A percentile compares a stretch with the other conserved stretches of the same genome.
Evolutionary conservation across 148 eudicot genomes (phyloP).

Genomic region (Heliamphora exappendiculata): DNA sequence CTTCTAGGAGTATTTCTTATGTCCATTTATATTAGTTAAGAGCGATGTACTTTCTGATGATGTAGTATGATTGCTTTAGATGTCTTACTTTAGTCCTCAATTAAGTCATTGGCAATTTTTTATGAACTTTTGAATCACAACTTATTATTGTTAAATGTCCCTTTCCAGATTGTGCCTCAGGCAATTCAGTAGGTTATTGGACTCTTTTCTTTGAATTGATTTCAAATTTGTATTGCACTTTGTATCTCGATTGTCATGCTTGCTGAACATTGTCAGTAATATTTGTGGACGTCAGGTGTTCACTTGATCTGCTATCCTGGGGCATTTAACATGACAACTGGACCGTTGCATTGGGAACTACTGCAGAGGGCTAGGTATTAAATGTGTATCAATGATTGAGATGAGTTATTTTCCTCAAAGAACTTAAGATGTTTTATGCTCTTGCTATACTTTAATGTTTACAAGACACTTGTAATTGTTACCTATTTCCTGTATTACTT

Average conservation of each 20-base stretch:
- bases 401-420: too few species aligned
- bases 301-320: constrained; percentile 97
- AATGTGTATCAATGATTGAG: too few species aligned
- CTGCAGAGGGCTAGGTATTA: constrained; percentile 96
- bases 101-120: neutral
- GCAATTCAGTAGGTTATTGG: neutral
- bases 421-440: too few species aligned
- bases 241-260: neutral
- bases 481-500: too few species aligned
- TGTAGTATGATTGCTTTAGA: neutral
- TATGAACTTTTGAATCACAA: neutral
- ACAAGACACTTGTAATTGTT: too few species aligned
- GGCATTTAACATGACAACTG: constrained; percentile 98
- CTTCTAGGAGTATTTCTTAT: neutral
- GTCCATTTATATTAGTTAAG: neutral
- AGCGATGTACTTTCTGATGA: neutral
- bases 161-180: neutral
- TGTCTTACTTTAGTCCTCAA: neutral
- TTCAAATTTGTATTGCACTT: neutral
- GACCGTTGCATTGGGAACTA: constrained; percentile 98
- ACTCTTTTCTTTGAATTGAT: neutral
- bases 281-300: constrained; percentile 48
- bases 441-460: too few species aligned
- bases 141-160: neutral
- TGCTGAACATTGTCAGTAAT: neutral